Evolutionary conservation across 257 asterid species (phyloP).

Genomic region (Jasminum sambac): DNA sequence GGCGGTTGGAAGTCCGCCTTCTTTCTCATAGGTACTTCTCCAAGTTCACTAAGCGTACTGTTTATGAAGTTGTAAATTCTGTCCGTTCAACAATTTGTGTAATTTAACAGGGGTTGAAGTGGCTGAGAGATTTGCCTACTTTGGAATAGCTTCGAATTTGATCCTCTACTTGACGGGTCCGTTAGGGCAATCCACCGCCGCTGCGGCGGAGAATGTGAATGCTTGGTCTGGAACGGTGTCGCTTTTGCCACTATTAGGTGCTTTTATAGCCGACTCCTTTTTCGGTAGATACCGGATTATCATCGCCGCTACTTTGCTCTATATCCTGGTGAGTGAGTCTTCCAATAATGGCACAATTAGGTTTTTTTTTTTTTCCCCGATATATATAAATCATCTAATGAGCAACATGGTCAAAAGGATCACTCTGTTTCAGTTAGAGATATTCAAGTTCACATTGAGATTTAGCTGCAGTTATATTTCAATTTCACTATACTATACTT

Average conservation of each 20-base stretch:
- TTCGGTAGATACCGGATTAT: background rate
- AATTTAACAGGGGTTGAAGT: background rate
- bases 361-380: background rate
- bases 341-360: background rate
- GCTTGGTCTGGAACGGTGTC: background rate
- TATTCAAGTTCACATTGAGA: too few species aligned
- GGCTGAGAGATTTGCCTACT: background rate
- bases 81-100: too few species aligned
- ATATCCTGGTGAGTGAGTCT: background rate
- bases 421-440: too few species aligned
- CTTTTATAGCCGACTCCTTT: background rate
- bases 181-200: background rate
- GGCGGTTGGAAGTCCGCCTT: background rate
- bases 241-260: background rate
- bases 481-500: too few species aligned
- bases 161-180: background rate
- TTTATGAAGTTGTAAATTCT: too few species aligned
- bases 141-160: background rate
- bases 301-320: background rate
- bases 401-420: too few species aligned
- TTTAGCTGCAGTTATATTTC: too few species aligned
- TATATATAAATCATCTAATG: background rate
- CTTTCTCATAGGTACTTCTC: background rate
- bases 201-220: slow-evolving; percentile 1
- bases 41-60: too few species aligned